These are phyloP conservation scores for Capniomyces stellatus DNA, from an alignment of 371 early-diverging fungal genomes.

Conservation along the genomic window DNA sequence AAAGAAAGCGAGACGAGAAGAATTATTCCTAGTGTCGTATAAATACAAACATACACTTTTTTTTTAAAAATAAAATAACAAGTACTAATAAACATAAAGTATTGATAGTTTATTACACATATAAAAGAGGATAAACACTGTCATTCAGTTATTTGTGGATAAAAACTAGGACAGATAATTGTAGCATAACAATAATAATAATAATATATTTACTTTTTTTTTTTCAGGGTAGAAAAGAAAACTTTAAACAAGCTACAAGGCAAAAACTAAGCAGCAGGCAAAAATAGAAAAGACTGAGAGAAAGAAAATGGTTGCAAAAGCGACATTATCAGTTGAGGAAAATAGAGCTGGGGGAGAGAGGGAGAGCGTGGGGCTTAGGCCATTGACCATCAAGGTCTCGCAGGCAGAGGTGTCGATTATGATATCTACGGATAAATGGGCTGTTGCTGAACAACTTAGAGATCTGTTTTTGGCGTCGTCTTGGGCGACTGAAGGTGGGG, in stretches of 20 bases:
- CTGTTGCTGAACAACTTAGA: conserved; percentile 68
- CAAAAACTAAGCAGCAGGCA: not conserved
- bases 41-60: no score
- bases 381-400: conserved; percentile 62
- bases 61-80: no score
- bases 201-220: no score
- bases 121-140: no score
- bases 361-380: conserved; percentile 34
- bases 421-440: conserved; percentile 72
- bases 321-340: not conserved
- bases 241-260: not conserved
- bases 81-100: no score
- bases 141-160: no score
- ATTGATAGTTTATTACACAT: no score
- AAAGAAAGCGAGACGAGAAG: no score
- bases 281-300: not conserved
- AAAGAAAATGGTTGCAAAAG: not conserved
- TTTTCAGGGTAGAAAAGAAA: no score
- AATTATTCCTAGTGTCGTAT: no score
- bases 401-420: conserved; percentile 64
- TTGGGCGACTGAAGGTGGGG: conserved; percentile 23
- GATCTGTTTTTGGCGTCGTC: conserved; percentile 42
- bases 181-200: no score
- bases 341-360: conserved; percentile 6
- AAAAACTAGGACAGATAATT: no score